phyloP scores from a whole-genome alignment of 257 asterid species.

The Paraleonurus japonicus region DNA sequence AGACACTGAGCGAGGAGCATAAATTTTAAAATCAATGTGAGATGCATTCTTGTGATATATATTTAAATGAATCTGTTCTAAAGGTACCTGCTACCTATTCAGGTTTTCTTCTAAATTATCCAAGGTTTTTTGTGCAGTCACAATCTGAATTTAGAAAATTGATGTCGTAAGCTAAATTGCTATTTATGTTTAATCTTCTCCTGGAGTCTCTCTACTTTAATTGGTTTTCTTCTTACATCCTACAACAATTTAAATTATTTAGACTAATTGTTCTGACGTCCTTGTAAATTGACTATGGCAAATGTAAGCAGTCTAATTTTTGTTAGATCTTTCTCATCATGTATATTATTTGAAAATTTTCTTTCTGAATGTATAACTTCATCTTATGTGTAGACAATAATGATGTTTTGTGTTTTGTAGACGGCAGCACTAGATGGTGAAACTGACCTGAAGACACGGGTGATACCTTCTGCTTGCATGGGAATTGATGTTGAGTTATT shows the following conservation, averaged over 20 bases:
- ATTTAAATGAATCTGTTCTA: conserved; percentile 8
- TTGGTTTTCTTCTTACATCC: neutral
- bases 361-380: neutral
- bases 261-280: conserved; percentile 7
- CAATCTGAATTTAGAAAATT: neutral
- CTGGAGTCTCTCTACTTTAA: neutral
- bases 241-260: neutral
- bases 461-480: conserved; percentile 89
- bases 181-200: conserved; percentile 4
- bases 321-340: conserved; percentile 8
- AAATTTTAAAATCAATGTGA: conserved; percentile 15
- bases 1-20: neutral
- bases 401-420: conserved; percentile 39
- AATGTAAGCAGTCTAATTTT: neutral
- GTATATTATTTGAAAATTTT: neutral
- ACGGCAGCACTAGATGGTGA: conserved; percentile 98
- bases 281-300: neutral
- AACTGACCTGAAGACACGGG: conserved; percentile 94
- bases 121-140: conserved; percentile 19
- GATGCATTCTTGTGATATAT: neutral
- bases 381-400: conserved; percentile 18
- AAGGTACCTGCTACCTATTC: neutral
- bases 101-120: neutral
- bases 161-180: conserved; percentile 15
- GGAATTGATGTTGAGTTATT: conserved; percentile 89